Percentiles rank a stretch among this genome's conserved stretches.
These are phyloP conservation scores for Diaporthe australafricana DNA, from an alignment of 2,329 filamentous ascomycete species.

Conservation along the genomic window DNA sequence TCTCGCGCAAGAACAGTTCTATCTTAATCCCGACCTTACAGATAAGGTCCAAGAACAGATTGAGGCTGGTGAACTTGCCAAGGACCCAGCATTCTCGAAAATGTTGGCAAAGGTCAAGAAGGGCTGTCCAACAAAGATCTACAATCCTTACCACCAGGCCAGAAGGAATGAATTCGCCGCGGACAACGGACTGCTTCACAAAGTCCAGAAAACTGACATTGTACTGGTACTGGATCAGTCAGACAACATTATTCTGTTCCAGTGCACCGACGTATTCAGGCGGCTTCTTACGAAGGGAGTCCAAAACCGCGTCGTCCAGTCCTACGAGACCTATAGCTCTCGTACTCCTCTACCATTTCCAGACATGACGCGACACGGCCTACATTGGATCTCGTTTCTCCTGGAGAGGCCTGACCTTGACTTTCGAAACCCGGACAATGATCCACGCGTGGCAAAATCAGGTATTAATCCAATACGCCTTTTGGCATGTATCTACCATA, in stretches of 20 bases:
- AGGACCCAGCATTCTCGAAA: background rate
- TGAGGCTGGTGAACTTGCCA: too few species aligned
- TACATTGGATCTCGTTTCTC: constrained; percentile 2
- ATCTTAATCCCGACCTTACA: background rate
- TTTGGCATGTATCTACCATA: background rate
- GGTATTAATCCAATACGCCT: background rate
- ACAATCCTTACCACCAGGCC: constrained; percentile 2
- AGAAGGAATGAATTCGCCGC: background rate
- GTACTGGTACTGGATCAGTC: constrained; percentile 8
- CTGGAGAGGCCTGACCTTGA: background rate
- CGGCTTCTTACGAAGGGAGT: background rate
- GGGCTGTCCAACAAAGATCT: background rate
- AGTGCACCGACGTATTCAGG: constrained; percentile 2
- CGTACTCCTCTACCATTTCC: background rate
- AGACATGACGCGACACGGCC: constrained; percentile 6
- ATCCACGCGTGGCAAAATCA: background rate
- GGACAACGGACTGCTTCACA: background rate
- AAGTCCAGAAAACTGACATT: background rate
- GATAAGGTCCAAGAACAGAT: background rate
- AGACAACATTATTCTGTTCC: background rate
- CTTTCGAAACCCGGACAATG: constrained; percentile 2
- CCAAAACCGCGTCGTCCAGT: background rate
- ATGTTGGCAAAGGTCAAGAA: background rate
- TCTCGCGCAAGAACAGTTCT: constrained; percentile 1
- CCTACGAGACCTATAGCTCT: background rate